A percentile compares a stretch with the other conserved stretches of the same genome.
Evolutionary conservation across 306 rosid genomes (phyloP).

Genomic region (Citrullus mucosospermus): DNA sequence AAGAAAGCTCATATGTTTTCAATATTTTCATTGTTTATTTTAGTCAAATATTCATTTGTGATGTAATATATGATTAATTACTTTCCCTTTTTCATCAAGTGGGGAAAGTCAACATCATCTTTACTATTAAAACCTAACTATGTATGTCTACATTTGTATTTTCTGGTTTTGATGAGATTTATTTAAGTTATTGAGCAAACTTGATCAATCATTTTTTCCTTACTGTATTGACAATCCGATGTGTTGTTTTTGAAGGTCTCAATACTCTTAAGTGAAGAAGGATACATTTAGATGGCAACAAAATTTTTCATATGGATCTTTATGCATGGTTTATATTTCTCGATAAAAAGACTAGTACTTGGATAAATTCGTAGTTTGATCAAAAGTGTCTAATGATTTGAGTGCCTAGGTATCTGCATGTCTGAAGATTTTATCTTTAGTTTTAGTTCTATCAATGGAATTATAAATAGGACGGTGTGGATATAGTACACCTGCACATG

Average conservation of each 20-base stretch:
- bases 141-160: not conserved
- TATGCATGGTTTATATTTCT: not conserved
- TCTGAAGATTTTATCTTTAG: not conserved
- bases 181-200: not conserved
- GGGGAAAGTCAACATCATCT: not conserved
- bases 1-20: not conserved
- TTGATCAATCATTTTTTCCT: not conserved
- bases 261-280: not conserved
- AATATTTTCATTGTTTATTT: not conserved
- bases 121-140: not conserved
- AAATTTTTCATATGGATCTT: not conserved
- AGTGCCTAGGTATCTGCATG: not conserved
- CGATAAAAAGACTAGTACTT: not conserved
- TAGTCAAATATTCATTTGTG: not conserved
- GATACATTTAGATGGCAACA: not conserved
- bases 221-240: not conserved
- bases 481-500: not conserved
- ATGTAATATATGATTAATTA: not conserved
- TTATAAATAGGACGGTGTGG: not conserved
- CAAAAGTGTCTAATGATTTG: not conserved
- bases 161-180: not conserved
- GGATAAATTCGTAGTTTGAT: not conserved
- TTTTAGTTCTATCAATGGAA: not conserved
- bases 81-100: not conserved
- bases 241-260: not conserved